Evolutionary conservation across 2,329 filamentous ascomycete species (phyloP), one percentile per base, ranked within the genome.

Genomic region (Diaporthe ilicicola): DNA sequence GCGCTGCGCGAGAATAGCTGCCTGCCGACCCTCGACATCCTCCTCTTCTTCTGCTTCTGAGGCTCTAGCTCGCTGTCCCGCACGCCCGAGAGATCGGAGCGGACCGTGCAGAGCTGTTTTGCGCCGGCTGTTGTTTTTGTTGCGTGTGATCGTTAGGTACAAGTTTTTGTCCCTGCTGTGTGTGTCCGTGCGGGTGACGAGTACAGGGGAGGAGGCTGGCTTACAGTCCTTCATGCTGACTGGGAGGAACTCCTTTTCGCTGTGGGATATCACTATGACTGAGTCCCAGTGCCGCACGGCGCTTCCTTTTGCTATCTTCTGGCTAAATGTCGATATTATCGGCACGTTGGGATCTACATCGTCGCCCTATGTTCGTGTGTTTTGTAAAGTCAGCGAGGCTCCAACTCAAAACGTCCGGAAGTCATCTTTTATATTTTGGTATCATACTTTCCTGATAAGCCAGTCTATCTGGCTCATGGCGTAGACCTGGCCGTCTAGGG

Each of bases 391-490:
- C 44, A 74, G 50, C 24, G 10, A 53, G 7, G 19, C 17, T 13
- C 19, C 13, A 22, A 7, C 32, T 22, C 17, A 42, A 12, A 6
- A 9, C 6, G 12, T 17, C n/a, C 37, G 3, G 10, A 3, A 2
- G 29, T 2, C 13, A 5, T 3, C 3, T 22, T 19, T 7, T 9
- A 27, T 8, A 29, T 13, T 17, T 34, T 17, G 27, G 4, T 29
- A 48, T 34, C 70, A 44, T 50, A 81, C 79, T 76, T 82, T 84
- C 37, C 74, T 78, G 27, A 84, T 83, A 12, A 84, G 71, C 83
- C 82, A 84, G 55, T 84, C 77, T 51, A 85, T 82, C 70, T 84
- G 82, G 65, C 81, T 79, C 37, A 81, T 76, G 1, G 80, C 84
- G 75, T 82, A 85, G 39, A 76, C 76, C 73, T 82, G 78, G 5